phyloP scores from a whole-genome alignment of 257 asterid species.

The Anisodus acutangulus region DNA sequence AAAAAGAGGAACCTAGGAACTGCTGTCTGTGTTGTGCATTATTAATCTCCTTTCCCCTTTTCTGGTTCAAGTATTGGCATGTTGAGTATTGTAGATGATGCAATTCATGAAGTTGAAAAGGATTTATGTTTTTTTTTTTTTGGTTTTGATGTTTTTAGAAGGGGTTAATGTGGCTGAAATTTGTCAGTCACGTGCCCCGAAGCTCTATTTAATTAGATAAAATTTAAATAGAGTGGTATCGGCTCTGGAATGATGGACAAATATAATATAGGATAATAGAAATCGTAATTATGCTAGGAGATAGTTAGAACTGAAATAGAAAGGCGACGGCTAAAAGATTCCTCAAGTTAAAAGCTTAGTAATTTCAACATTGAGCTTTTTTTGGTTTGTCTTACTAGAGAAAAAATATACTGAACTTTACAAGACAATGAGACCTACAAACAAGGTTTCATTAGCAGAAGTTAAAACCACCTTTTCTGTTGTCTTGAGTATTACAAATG shows the following conservation, averaged over 20 bases:
- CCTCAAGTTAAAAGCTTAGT: not conserved
- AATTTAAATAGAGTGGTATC: not conserved
- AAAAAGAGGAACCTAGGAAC: not conserved
- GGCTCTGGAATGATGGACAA: too few relatives aligned
- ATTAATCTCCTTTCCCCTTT: not conserved
- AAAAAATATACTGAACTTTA: not conserved
- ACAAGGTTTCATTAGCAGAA: not conserved
- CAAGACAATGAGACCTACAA: not conserved
- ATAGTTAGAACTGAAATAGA: not conserved
- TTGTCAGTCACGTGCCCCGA: not conserved
- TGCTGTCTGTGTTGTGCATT: not conserved
- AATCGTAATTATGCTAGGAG: not conserved
- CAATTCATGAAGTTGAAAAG: too few relatives aligned
- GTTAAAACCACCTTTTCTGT: not conserved
- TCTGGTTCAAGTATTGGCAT: slow-evolving; percentile 1
- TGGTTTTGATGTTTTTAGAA: not conserved
- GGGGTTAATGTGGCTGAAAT: not conserved
- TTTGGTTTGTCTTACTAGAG: not conserved
- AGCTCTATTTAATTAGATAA: not conserved
- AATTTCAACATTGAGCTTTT: not conserved
- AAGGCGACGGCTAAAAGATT: not conserved
- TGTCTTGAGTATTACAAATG: not conserved
- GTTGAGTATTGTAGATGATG: not conserved
- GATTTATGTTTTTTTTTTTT: not conserved
- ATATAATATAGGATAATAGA: not conserved